A percentile compares a stretch with the other conserved stretches of the same genome.
Evolutionary conservation across 164 flowering plant species (phyloP).

Genomic region (Vitis riparia): DNA sequence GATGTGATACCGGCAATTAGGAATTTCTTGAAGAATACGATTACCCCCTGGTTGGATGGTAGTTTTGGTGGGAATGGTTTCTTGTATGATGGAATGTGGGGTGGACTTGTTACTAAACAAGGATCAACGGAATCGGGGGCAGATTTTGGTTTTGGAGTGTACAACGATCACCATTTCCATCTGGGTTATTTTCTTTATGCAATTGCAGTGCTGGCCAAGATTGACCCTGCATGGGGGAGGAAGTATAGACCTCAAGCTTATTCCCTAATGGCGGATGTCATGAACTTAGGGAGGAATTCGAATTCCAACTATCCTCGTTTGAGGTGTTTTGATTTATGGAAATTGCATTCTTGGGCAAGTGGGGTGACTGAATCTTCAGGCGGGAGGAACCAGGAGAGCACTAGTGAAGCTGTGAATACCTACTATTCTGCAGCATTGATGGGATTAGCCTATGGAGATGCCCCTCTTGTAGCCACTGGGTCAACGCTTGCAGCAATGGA

Average conservation of each 20-base stretch:
- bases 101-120: conserved; percentile 75
- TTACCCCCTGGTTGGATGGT: conserved; percentile 91
- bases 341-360: conserved; percentile 92
- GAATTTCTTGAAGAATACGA: conserved; percentile 56
- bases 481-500: conserved; percentile 81
- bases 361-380: conserved; percentile 81
- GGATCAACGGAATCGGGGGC: conserved; percentile 72
- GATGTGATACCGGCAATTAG: conserved; percentile 59
- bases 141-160: conserved; percentile 89
- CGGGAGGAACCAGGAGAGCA: conserved; percentile 88
- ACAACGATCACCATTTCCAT: conserved; percentile 89
- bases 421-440: conserved; percentile 87
- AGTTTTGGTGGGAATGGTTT: conserved; percentile 71
- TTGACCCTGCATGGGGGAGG: conserved; percentile 88
- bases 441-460: conserved; percentile 89
- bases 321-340: conserved; percentile 85
- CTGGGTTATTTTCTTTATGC: conserved; percentile 85
- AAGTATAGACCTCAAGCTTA: conserved; percentile 78
- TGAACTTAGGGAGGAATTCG: conserved; percentile 57
- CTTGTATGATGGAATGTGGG: conserved; percentile 78
- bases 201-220: conserved; percentile 79
- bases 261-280: conserved; percentile 73
- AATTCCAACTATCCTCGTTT: conserved; percentile 57
- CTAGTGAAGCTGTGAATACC: conserved; percentile 84
- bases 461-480: conserved; percentile 65